Evolutionary conservation across 768 basidiomycete species (phyloP), one percentile per base, ranked within the genome.

Genomic region (Boletus vermiculosoides): DNA sequence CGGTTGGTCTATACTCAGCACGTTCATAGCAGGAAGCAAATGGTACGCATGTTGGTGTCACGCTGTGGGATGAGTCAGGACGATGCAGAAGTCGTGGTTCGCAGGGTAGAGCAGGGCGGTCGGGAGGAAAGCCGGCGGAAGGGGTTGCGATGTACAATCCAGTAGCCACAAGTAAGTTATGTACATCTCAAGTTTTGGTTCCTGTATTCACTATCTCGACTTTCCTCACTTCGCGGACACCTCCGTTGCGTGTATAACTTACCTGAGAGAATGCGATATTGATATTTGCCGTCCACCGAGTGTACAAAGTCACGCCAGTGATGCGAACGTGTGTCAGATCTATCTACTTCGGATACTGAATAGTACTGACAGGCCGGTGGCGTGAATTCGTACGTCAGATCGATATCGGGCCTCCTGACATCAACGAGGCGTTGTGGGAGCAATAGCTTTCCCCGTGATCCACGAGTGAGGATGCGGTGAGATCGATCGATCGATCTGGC

Each of bases 51-150:
- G 61, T 49, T 70, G 55, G 48, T 55, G 44, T 60, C 51, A 45
- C 63, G 67, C 48, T 65, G 67, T 58, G 68, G 68, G 30, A 61
- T 70, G 68, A 58, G 41, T 33, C 58, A 31, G 44, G 47, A 40
- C 33, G 66, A 70, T 46, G 67, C 66, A 44, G 63, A 61, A 18
- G 34, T 28, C 23, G 54, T 59, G 57, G 63, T 55, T 31, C 42
- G 53, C 50, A 66, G 42, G 40, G 56, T 68, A 42, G 63, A 66
- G 51, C 56, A 54, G 45, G 42, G 55, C n/a, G 55, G 23, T 20
- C 13, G 22, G 39, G 39, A 51, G 33, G 42, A 37, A 7, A 20
- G 48, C 11, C 55, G 28, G 28, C 49, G 37, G 25, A 65, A 50
- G 22, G 25, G 22, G 22, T 25, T 25, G 33, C 45, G 56, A 44